A percentile compares a stretch with the other conserved stretches of the same genome.
phyloP scores from a whole-genome alignment of 2,329 filamentous ascomycete species.

The Rugonectria rugulosa region DNA sequence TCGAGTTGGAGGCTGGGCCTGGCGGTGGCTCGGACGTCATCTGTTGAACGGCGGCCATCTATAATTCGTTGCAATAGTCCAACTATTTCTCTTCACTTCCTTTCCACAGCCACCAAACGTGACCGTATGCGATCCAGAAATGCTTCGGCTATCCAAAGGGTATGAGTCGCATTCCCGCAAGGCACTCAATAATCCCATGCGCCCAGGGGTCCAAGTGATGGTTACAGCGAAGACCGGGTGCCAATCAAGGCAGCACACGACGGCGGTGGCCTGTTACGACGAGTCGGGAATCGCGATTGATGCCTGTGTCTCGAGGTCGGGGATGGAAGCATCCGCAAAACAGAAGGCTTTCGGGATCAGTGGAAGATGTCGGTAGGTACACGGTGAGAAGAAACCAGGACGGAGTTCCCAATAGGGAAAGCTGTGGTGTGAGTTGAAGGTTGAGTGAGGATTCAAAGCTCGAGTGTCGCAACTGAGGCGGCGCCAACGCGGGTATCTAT shows the following conservation, averaged over 20 bases:
- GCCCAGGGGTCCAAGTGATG: neutral
- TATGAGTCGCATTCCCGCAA: constrained; percentile 25
- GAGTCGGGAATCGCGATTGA: neutral
- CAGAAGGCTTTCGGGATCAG: neutral
- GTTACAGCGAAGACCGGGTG: neutral
- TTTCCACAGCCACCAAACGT: constrained; percentile 4
- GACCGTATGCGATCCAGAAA: constrained; percentile 10
- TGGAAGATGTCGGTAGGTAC: neutral
- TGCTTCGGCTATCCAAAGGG: constrained; percentile 20
- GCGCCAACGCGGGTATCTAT: constrained; percentile 18
- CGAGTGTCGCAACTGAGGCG: constrained; percentile 12
- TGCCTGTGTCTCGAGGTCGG: neutral
- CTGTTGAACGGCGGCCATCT: constrained; percentile 51
- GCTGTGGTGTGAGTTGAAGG: neutral
- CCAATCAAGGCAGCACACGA: constrained; percentile 4
- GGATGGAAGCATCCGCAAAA: neutral
- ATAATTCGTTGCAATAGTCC: neutral
- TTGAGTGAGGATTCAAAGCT: constrained; percentile 11
- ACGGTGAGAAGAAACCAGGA: neutral
- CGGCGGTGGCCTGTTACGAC: constrained; percentile 1
- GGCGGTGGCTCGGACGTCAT: constrained; percentile 45
- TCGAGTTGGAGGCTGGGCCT: constrained; percentile 39
- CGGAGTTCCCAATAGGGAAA: neutral
- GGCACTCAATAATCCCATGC: constrained; percentile 15
- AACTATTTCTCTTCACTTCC: constrained; percentile 19